These are phyloP conservation scores for Penicillium verhagenii DNA, from an alignment of 495 filamentous ascomycete genomes.

Conservation along the genomic window DNA sequence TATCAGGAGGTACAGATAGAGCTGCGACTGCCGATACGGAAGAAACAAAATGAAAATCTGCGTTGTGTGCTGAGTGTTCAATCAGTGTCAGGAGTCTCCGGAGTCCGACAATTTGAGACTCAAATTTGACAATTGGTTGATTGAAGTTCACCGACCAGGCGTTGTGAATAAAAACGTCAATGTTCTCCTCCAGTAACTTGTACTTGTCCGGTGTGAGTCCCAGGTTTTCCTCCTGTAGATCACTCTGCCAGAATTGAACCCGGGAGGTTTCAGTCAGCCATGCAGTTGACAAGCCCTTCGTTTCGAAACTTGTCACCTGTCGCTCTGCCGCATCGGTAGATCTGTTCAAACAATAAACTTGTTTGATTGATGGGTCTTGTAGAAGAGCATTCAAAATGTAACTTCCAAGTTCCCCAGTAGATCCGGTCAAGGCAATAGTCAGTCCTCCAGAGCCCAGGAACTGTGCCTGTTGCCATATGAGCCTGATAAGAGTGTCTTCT, in stretches of 20 bases:
- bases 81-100: background rate
- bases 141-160: constrained; percentile 1
- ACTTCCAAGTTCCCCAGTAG: constrained; percentile 2
- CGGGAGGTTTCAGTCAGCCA: background rate
- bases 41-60: background rate
- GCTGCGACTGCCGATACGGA: background rate
- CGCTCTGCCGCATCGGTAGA: background rate
- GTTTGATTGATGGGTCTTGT: background rate
- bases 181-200: background rate
- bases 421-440: background rate
- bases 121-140: background rate
- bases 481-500: background rate
- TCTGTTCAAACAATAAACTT: background rate
- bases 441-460: background rate
- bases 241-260: background rate
- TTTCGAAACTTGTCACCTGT: background rate
- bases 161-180: background rate
- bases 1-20: background rate
- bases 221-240: background rate
- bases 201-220: background rate
- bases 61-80: background rate
- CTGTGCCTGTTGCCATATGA: background rate
- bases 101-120: constrained; percentile 8
- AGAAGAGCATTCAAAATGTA: background rate
- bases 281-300: background rate